A percentile compares a stretch with the other conserved stretches of the same genome.
phyloP scores from a whole-genome alignment of 805 yeast species.

The Metschnikowia henanensis region DNA sequence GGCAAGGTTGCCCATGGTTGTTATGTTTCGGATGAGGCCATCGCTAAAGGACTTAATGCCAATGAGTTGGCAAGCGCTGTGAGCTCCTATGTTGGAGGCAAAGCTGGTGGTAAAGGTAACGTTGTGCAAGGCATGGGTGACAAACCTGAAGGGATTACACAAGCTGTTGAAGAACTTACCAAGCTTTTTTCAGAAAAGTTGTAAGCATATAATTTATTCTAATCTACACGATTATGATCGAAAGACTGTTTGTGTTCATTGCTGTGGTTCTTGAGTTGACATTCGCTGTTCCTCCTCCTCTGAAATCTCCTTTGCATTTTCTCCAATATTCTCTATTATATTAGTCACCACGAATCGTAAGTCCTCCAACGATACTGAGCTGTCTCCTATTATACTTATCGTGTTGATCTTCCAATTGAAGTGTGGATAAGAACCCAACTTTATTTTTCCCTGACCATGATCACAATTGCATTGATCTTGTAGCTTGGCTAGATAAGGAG shows the following conservation, averaged over 20 bases:
- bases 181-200: slow-evolving; percentile 62
- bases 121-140: slow-evolving; percentile 97
- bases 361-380: slow-evolving; percentile 23
- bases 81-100: slow-evolving; percentile 82
- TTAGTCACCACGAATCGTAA: slow-evolving; percentile 48
- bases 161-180: slow-evolving; percentile 73
- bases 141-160: slow-evolving; percentile 63
- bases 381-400: slow-evolving; percentile 69
- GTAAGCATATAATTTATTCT: slow-evolving; percentile 16
- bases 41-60: slow-evolving; percentile 70
- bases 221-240: background rate
- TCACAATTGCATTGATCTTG: slow-evolving; percentile 42
- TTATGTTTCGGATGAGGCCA: slow-evolving; percentile 72
- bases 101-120: slow-evolving; percentile 98
- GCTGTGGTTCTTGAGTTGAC: slow-evolving; percentile 26
- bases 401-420: slow-evolving; percentile 62
- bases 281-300: slow-evolving; percentile 56
- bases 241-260: background rate
- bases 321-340: slow-evolving; percentile 44
- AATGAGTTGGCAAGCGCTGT: slow-evolving; percentile 74
- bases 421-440: slow-evolving; percentile 88
- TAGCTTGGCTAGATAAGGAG: slow-evolving; percentile 55
- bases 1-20: slow-evolving; percentile 95
- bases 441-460: slow-evolving; percentile 42
- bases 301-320: slow-evolving; percentile 56